Evolutionary conservation across 768 basidiomycete genomes (phyloP).

Genomic region (Cyclocybe aegerita): DNA sequence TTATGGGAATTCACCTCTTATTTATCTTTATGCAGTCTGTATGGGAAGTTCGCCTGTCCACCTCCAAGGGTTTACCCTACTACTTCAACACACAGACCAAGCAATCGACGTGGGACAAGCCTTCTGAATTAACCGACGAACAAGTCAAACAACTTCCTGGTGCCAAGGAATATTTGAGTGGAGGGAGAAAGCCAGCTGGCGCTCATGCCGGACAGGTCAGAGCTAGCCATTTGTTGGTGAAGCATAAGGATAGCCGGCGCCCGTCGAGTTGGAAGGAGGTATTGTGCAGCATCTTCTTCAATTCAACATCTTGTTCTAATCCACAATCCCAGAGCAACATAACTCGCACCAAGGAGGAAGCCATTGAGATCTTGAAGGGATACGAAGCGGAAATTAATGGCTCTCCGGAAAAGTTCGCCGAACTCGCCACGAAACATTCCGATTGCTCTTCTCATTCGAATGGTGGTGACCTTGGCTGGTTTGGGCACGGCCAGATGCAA

Average conservation of each 20-base stretch:
- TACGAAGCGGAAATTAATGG: conserved; percentile 64
- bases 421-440: conserved; percentile 74
- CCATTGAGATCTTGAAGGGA: conserved; percentile 70
- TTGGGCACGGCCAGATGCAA: conserved; percentile 90
- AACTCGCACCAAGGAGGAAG: conserved; percentile 86
- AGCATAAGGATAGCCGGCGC: conserved; percentile 79
- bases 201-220: conserved; percentile 60
- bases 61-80: conserved; percentile 76
- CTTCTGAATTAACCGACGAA: conserved; percentile 57
- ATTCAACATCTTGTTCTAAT: background rate
- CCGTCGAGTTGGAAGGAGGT: conserved; percentile 88
- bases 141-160: conserved; percentile 67
- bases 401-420: conserved; percentile 63
- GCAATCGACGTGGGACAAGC: conserved; percentile 80
- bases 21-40: conserved; percentile 8
- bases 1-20: conserved; percentile 1
- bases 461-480: conserved; percentile 87
- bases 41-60: conserved; percentile 92
- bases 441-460: conserved; percentile 88
- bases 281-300: conserved; percentile 21
- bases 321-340: conserved; percentile 60
- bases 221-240: conserved; percentile 94
- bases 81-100: conserved; percentile 78
- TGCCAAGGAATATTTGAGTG: conserved; percentile 48
- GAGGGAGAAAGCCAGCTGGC: conserved; percentile 4